Base-by-base conservation (phyloP, 2,329 filamentous ascomycete species). In the Rutstroemia sp. region DNA sequence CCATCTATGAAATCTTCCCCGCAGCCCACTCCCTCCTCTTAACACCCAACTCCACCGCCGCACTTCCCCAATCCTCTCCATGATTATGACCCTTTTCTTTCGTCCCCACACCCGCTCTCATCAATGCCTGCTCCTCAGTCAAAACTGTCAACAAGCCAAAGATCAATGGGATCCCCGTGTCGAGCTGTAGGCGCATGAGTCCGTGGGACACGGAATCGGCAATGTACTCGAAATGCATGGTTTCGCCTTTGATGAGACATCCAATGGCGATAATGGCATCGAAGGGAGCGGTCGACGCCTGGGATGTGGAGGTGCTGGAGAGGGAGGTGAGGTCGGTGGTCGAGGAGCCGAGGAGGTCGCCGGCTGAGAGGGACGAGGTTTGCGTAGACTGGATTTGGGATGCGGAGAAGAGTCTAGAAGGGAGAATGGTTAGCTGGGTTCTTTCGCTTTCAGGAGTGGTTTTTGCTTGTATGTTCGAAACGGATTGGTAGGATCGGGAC, bases 221-320 rank as follows among this genome's bases (percentile, higher is more conserved):
- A 67, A 99, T 99, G 76, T 99, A 97, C 75, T 99, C 94, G 69
- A 99, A 99, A 75, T 99, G 94, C 91, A 96, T 96, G 6, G 94
- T 97, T 74, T 95, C 89, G 71, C 94, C 94, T 78, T 99, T 99
- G 76, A 99, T 96, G 59, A 99, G 82, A 56, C 96, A 92, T 56
- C 94, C 94, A 64, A 99, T 88, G 53, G 94, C 91, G 63, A 99
- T 92, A 61, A 99, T 84, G 60, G 94, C 94, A 70, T 97, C 92
- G 67, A 97, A 97, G 19, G 90, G 83, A 56, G 77, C 74, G 57
- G 80, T 74, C 60, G 76, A 67, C n/a, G 72, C 64, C 2, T 67
- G 30, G 72, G 59, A 65, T 48, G 73, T 65, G 21, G 57, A 9
- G 55, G 76, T 60, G 17, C 75, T 66, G 56, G 74, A 50, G 62